Conservation (phyloP, 768 basidiomycete genomes). For the Boletus reticulatus region DNA sequence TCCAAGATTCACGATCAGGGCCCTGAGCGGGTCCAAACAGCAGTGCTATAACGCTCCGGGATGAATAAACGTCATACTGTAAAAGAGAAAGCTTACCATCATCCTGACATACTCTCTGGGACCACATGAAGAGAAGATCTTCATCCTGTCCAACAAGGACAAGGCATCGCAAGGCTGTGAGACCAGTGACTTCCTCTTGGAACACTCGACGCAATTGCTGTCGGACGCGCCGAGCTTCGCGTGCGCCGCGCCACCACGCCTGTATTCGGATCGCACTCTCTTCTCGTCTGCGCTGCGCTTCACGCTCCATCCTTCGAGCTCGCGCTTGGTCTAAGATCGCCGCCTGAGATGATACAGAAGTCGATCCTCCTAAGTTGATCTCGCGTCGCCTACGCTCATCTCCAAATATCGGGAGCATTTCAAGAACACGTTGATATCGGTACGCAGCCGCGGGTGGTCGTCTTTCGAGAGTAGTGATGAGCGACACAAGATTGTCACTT, state of each 20-base stretch:
- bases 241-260: slow-evolving; percentile 63
- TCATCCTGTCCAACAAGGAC: slow-evolving; percentile 53
- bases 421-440: neutral
- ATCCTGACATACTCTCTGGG: slow-evolving; percentile 18
- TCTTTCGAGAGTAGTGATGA: neutral
- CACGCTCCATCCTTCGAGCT: slow-evolving; percentile 55
- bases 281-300: slow-evolving; percentile 49
- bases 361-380: slow-evolving; percentile 76
- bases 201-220: slow-evolving; percentile 48
- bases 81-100: slow-evolving; percentile 15
- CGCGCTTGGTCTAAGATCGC: slow-evolving; percentile 64
- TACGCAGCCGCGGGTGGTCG: neutral
- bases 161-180: slow-evolving; percentile 62
- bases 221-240: slow-evolving; percentile 41
- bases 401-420: slow-evolving; percentile 47
- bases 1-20: slow-evolving; percentile 49
- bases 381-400: slow-evolving; percentile 52
- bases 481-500: neutral
- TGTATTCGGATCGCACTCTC: slow-evolving; percentile 65
- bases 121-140: slow-evolving; percentile 34
- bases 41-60: slow-evolving; percentile 28
- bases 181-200: slow-evolving; percentile 47
- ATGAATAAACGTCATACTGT: neutral
- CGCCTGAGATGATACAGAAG: slow-evolving; percentile 47
- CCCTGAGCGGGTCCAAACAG: slow-evolving; percentile 41